phyloP scores from a whole-genome alignment of 2,329 filamentous ascomycete species.

The Curvularia lunata region DNA sequence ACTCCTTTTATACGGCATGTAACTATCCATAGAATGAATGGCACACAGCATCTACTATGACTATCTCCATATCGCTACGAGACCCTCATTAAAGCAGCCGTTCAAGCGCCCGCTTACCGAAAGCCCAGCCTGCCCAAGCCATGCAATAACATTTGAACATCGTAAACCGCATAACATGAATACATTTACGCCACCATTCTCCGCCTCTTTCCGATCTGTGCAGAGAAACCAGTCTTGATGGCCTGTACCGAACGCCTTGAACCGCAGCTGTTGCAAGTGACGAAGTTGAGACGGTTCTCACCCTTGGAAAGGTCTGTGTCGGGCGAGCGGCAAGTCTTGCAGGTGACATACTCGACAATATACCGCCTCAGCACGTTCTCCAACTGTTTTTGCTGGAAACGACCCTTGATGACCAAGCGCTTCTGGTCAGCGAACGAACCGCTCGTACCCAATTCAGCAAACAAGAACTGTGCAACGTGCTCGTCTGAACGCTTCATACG shows the following conservation, averaged over 20 bases:
- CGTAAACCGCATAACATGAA: conserved; percentile 28
- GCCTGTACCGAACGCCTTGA: conserved; percentile 84
- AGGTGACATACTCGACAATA: conserved; percentile 97
- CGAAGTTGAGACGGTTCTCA: conserved; percentile 98
- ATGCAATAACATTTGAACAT: conserved; percentile 32
- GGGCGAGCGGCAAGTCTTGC: conserved; percentile 80
- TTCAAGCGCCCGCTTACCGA: conserved; percentile 26
- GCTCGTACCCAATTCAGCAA: conserved; percentile 96
- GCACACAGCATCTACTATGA: conserved; percentile 10
- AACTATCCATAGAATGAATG: neutral
- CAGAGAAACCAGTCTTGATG: conserved; percentile 99
- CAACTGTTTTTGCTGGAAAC: conserved; percentile 99
- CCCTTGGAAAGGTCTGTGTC: conserved; percentile 83
- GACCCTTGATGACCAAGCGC: conserved; percentile 96
- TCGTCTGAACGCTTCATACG: conserved; percentile 99
- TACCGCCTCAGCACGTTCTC: conserved; percentile 96
- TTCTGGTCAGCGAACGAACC: conserved; percentile 88
- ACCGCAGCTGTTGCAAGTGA: conserved; percentile 82
- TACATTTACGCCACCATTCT: conserved; percentile 79
- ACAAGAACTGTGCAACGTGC: conserved; percentile 95
- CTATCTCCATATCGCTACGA: conserved; percentile 8
- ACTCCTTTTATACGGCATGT: conserved; percentile 3
- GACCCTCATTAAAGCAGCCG: conserved; percentile 17
- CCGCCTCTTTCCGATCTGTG: conserved; percentile 98
- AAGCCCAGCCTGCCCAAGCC: conserved; percentile 27